phyloP scores from a whole-genome alignment of 23 red algal genomes.

The Gracilaria domingensis region DNA sequence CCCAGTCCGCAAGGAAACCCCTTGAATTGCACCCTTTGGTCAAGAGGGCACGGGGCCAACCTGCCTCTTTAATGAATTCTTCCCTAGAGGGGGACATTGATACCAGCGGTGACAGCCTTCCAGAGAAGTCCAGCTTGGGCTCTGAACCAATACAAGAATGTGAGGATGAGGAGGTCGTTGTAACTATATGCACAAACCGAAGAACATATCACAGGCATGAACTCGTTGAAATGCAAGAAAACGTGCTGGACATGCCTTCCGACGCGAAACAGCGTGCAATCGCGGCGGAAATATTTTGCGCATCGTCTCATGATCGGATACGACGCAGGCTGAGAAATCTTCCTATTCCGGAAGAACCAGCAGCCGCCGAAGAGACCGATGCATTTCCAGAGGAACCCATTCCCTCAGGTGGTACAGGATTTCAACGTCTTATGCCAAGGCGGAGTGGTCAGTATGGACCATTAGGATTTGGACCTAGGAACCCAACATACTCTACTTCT shows the following conservation, averaged over 20 bases:
- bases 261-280: constrained; percentile 34
- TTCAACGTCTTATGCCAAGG: constrained; percentile 25
- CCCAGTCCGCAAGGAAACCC: neutral
- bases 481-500: neutral
- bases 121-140: neutral
- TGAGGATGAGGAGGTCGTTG: constrained; percentile 21
- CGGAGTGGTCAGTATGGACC: constrained; percentile 36
- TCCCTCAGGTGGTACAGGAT: constrained; percentile 17
- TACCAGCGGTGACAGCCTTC: too few species aligned
- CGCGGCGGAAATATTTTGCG: constrained; percentile 11
- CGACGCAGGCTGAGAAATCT: constrained; percentile 6
- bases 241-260: constrained; percentile 1
- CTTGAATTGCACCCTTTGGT: constrained; percentile 52
- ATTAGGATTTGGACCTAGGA: constrained; percentile 34
- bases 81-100: neutral
- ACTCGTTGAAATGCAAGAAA: constrained; percentile 37
- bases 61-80: neutral
- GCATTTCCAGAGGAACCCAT: neutral
- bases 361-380: neutral
- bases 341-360: neutral
- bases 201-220: constrained; percentile 63
- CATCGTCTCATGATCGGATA: constrained; percentile 9
- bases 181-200: constrained; percentile 14
- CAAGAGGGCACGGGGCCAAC: neutral
- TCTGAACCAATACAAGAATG: neutral